Conservation (phyloP, 2,329 filamentous ascomycete genomes). For the Juglanconis oblonga region DNA sequence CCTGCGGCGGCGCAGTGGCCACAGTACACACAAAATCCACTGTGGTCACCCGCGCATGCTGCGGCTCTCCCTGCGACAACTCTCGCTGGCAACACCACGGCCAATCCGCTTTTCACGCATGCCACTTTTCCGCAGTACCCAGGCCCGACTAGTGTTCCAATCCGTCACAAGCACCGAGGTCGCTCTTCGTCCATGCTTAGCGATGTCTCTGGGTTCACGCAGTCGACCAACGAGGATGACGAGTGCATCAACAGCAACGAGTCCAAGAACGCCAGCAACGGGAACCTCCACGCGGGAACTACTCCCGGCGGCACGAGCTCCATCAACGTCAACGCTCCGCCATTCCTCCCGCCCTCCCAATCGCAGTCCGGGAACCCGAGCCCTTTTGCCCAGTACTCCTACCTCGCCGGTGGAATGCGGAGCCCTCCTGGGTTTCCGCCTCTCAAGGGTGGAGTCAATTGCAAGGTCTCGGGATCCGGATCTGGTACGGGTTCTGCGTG, state of each 20-base stretch:
- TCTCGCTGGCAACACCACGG: conserved; percentile 25
- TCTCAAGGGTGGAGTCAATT: conserved; percentile 21
- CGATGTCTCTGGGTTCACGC: conserved; percentile 64
- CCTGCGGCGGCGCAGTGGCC: conserved; percentile 16
- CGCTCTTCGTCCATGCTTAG: conserved; percentile 67
- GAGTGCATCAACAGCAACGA: conserved; percentile 25
- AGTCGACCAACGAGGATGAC: conserved; percentile 55
- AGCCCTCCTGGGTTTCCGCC: conserved; percentile 12
- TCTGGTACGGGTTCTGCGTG: conserved; percentile 14
- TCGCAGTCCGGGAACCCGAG: conserved; percentile 10
- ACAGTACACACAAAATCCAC: conserved; percentile 15
- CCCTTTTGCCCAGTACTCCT: conserved; percentile 16
- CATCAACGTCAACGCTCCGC: conserved; percentile 24
- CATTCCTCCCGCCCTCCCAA: conserved; percentile 19
- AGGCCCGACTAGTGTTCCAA: conserved; percentile 30
- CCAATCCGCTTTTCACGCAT: conserved; percentile 34
- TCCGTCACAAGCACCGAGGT: conserved; percentile 45
- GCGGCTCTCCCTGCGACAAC: conserved; percentile 11
- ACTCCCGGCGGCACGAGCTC: conserved; percentile 16
- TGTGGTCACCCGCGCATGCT: conserved; percentile 16
- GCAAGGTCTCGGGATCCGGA: conserved; percentile 5
- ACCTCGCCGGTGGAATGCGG: conserved; percentile 13
- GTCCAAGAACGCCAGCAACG: conserved; percentile 20
- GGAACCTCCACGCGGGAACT: conserved; percentile 10
- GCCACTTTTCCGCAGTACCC: conserved; percentile 29